Conservation (phyloP, 2,329 filamentous ascomycete species). For the Phyllosticta ampelicida region DNA sequence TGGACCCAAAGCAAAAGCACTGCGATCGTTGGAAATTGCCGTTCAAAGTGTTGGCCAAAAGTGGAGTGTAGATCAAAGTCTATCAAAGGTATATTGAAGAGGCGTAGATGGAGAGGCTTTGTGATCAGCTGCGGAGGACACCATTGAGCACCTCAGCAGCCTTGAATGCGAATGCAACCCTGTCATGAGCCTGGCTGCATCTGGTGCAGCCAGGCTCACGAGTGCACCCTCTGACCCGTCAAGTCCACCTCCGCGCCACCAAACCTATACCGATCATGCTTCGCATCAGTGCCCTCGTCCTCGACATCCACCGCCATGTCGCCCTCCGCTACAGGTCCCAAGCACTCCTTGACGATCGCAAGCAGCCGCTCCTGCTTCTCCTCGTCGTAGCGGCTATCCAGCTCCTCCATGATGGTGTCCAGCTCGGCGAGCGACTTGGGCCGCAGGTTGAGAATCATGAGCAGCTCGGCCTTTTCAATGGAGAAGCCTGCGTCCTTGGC, state of each 20-base stretch:
- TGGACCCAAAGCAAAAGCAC: not conserved
- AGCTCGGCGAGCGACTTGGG: constrained; percentile 23
- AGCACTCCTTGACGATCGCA: constrained; percentile 13
- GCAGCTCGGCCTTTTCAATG: constrained; percentile 28
- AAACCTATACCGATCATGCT: not conserved
- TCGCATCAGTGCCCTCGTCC: constrained; percentile 3
- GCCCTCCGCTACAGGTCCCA: constrained; percentile 20
- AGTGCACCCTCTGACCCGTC: not conserved
- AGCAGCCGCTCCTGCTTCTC: constrained; percentile 22
- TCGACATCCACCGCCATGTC: constrained; percentile 23
- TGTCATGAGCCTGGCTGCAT: not conserved
- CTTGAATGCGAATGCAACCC: not conserved
- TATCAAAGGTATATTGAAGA: not conserved
- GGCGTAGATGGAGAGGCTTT: no score
- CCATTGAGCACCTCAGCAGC: no score
- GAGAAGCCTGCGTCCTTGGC: constrained; percentile 4
- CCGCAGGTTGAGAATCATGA: constrained; percentile 27
- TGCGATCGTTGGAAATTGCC: no score
- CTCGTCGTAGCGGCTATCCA: constrained; percentile 22
- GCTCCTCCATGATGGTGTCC: constrained; percentile 27
- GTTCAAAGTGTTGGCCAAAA: not conserved
- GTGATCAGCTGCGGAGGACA: no score
- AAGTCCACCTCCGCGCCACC: not conserved
- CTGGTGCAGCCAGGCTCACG: not conserved
- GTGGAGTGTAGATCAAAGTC: not conserved